Percentiles rank a stretch among this genome's conserved stretches.
These are phyloP conservation scores for Hyaloperonospora brassicae DNA, from an alignment of 352 stramenopile species.

Conservation along the genomic window DNA sequence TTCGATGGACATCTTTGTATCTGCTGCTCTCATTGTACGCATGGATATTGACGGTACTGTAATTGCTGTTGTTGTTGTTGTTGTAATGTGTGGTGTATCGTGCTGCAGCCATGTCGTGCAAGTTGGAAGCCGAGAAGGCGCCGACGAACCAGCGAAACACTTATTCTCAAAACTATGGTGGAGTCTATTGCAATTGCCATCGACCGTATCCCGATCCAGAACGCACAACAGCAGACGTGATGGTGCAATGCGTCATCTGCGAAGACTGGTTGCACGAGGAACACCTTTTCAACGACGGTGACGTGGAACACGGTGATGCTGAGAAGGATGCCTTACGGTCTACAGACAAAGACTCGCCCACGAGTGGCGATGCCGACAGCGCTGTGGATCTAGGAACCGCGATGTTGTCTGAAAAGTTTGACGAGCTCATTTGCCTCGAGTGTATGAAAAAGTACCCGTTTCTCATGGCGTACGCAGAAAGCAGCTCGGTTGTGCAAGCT, in stretches of 20 bases:
- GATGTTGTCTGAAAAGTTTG: constrained; percentile 32
- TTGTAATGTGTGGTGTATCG: background rate
- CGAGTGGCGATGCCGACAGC: constrained; percentile 2
- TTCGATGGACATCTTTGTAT: background rate
- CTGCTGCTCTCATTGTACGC: background rate
- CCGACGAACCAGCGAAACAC: constrained; percentile 42
- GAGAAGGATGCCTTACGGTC: constrained; percentile 1
- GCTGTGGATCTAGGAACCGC: constrained; percentile 4
- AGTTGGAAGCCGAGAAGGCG: constrained; percentile 47
- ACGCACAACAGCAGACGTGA: constrained; percentile 52
- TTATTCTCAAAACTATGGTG: constrained; percentile 71
- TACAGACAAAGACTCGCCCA: constrained; percentile 6
- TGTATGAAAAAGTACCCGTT: constrained; percentile 65
- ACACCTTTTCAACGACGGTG: constrained; percentile 35
- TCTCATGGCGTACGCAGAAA: constrained; percentile 46
- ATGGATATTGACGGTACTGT: too few relatives aligned
- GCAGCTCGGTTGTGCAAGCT: constrained; percentile 13
- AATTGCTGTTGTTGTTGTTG: background rate
- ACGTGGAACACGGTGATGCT: constrained; percentile 2
- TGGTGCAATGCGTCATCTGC: constrained; percentile 72
- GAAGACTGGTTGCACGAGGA: constrained; percentile 77
- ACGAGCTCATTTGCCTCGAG: constrained; percentile 57
- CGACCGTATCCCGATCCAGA: constrained; percentile 69
- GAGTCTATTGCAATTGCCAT: constrained; percentile 61
- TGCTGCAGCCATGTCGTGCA: constrained; percentile 36